A percentile compares a stretch with the other conserved stretches of the same genome.
These are phyloP conservation scores for Betula pendula DNA, from an alignment of 306 rosid genomes.

Conservation along the genomic window DNA sequence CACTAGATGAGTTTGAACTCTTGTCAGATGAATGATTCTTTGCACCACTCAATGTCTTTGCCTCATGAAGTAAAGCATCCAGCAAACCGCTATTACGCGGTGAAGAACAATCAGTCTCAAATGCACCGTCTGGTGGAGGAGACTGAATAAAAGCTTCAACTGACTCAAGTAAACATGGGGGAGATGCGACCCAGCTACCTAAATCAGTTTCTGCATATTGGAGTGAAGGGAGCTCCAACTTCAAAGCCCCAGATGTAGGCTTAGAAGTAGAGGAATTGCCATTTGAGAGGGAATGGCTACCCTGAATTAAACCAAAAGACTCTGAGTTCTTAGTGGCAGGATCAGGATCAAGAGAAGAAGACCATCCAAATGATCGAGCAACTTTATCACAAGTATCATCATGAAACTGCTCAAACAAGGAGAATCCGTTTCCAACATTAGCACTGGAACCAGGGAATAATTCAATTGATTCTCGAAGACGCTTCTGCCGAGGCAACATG, in stretches of 20 bases:
- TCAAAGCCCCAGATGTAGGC: constrained; percentile 71
- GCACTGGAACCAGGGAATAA: constrained; percentile 50
- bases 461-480: constrained; percentile 57
- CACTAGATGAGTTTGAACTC: constrained; percentile 69
- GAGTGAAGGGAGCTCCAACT: constrained; percentile 99
- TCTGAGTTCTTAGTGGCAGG: constrained; percentile 47
- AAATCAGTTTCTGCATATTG: constrained; percentile 92
- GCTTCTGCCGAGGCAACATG: constrained; percentile 59
- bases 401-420: constrained; percentile 47
- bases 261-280: constrained; percentile 90
- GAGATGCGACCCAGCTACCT: constrained; percentile 72
- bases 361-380: constrained; percentile 49
- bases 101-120: constrained; percentile 65
- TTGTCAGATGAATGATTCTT: constrained; percentile 59
- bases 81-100: constrained; percentile 84
- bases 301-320: constrained; percentile 48
- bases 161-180: constrained; percentile 64
- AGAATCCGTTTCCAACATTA: constrained; percentile 43
- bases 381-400: constrained; percentile 48
- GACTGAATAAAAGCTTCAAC: constrained; percentile 71
- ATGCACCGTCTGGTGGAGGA: constrained; percentile 48
- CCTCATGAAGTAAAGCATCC: constrained; percentile 73
- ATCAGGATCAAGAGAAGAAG: constrained; percentile 54
- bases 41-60: constrained; percentile 53
- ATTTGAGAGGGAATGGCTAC: constrained; percentile 85